These are phyloP conservation scores for Anthracocystis panici-leucophaei DNA, from an alignment of 1,284 basidiomycete genomes.

Conservation along the genomic window DNA sequence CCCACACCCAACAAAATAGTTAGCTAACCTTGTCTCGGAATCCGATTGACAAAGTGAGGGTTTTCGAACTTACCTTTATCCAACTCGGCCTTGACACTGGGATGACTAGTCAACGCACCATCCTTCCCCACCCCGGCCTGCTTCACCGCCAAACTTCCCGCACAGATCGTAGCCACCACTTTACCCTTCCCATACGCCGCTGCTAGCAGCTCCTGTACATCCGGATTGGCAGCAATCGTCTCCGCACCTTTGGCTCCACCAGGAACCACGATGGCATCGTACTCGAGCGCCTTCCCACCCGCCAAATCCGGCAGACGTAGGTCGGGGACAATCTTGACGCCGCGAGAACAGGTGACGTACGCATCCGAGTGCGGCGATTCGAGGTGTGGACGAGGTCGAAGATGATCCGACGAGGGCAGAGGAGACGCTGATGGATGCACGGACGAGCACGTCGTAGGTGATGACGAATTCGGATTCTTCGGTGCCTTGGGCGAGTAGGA, in stretches of 20 bases:
- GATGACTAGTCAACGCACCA: constrained; percentile 81
- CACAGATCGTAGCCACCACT: constrained; percentile 61
- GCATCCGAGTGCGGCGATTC: constrained; percentile 32
- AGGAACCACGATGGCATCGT: constrained; percentile 80
- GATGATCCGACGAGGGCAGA: constrained; percentile 56
- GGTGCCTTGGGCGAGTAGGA: constrained; percentile 87
- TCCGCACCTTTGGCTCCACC: constrained; percentile 85
- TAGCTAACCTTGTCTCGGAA: neutral
- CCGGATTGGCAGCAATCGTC: constrained; percentile 76
- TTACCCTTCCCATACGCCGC: constrained; percentile 73
- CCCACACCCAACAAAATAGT: neutral
- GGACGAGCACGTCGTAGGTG: constrained; percentile 65
- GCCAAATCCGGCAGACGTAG: constrained; percentile 49
- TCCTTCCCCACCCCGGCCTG: constrained; percentile 75
- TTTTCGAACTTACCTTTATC: constrained; percentile 13
- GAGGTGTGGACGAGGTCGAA: constrained; percentile 9
- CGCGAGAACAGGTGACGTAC: constrained; percentile 56
- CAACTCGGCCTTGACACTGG: constrained; percentile 75
- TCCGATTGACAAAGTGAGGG: too few species aligned
- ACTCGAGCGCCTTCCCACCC: constrained; percentile 71
- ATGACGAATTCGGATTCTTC: constrained; percentile 74
- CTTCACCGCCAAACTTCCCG: constrained; percentile 77
- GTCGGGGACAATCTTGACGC: constrained; percentile 65
- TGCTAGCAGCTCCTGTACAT: constrained; percentile 77
- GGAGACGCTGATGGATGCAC: constrained; percentile 49